Evolutionary conservation across 1,284 basidiomycete genomes (phyloP).

Genomic region (Ustilago esculenta): DNA sequence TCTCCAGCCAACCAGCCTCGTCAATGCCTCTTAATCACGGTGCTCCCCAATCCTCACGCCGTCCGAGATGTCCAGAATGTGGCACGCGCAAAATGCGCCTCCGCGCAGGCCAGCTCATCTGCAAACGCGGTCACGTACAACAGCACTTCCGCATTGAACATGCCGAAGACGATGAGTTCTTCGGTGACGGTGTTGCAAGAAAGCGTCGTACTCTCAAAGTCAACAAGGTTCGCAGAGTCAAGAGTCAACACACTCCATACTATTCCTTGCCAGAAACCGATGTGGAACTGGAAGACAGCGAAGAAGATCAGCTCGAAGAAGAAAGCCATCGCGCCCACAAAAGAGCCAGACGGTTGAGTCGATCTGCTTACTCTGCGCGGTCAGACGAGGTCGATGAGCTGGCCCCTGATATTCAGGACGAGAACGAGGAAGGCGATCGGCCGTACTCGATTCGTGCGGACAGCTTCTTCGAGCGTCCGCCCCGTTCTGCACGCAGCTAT

Average conservation of each 20-base stretch:
- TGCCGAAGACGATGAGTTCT: constrained; percentile 42
- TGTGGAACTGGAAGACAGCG: constrained; percentile 36
- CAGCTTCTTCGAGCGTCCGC: constrained; percentile 31
- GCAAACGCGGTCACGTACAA: constrained; percentile 52
- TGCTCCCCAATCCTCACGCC: constrained; percentile 15
- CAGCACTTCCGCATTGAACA: constrained; percentile 47
- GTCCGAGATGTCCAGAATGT: constrained; percentile 44
- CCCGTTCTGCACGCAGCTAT: constrained; percentile 23
- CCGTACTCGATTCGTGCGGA: constrained; percentile 32
- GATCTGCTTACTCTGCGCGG: constrained; percentile 10
- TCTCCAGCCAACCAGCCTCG: constrained; percentile 22
- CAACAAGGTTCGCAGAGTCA: constrained; percentile 31
- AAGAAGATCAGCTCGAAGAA: constrained; percentile 29
- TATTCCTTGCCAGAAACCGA: constrained; percentile 41
- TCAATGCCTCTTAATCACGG: constrained; percentile 11
- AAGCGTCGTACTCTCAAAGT: constrained; percentile 18
- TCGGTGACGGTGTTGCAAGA: constrained; percentile 38
- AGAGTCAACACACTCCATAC: constrained; percentile 40
- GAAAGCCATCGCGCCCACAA: constrained; percentile 10
- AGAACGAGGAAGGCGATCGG: neutral
- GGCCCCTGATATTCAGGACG: constrained; percentile 3
- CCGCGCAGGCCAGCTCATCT: constrained; percentile 45
- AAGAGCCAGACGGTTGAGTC: constrained; percentile 10
- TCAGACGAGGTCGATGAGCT: constrained; percentile 11
- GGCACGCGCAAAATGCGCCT: constrained; percentile 47